These are phyloP conservation scores for Tardiomyces depauwii DNA, from an alignment of 1,139 yeast genomes.

Conservation along the genomic window DNA sequence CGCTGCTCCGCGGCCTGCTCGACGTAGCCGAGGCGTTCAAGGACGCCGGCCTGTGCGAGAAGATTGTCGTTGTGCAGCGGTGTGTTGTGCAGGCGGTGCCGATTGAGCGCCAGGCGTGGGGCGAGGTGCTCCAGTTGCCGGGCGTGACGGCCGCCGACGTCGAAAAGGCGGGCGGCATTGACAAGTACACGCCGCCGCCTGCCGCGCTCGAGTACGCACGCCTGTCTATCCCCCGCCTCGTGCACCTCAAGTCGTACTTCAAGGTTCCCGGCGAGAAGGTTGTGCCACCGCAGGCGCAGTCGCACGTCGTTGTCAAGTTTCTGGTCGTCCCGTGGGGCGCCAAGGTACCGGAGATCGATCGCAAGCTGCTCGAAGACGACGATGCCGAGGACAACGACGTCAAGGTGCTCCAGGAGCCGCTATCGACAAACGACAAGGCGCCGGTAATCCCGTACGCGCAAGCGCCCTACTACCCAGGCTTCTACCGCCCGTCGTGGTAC, in stretches of 20 bases:
- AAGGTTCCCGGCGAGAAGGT: slow-evolving; percentile 78
- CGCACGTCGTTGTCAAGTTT: slow-evolving; percentile 67
- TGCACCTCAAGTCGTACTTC: slow-evolving; percentile 61
- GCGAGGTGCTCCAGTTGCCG: slow-evolving; percentile 74
- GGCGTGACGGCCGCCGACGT: slow-evolving; percentile 31
- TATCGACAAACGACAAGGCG: slow-evolving; percentile 49
- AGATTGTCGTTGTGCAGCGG: slow-evolving; percentile 59
- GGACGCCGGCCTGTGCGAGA: slow-evolving; percentile 50
- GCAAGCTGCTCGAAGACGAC: slow-evolving; percentile 19
- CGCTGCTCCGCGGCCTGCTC: slow-evolving; percentile 57
- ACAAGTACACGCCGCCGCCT: slow-evolving; percentile 1
- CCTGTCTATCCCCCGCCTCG: slow-evolving; percentile 53
- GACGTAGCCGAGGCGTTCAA: slow-evolving; percentile 78
- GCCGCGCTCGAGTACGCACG: slow-evolving; percentile 37
- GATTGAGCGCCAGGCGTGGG: slow-evolving; percentile 37
- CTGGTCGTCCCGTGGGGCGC: slow-evolving; percentile 57
- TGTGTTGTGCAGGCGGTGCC: slow-evolving; percentile 72
- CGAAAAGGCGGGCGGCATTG: slow-evolving; percentile 4
- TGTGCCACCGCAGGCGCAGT: slow-evolving; percentile 65
- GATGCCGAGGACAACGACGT: slow-evolving; percentile 41
- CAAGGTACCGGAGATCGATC: slow-evolving; percentile 28
- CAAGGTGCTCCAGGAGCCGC: slow-evolving; percentile 64
- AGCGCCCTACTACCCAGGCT: slow-evolving; percentile 67
- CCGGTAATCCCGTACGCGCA: slow-evolving; percentile 53
- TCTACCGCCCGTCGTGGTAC: slow-evolving; percentile 41